Evolutionary conservation across 2,329 filamentous ascomycete species (phyloP).

Genomic region (Leptographium wingfieldii): DNA sequence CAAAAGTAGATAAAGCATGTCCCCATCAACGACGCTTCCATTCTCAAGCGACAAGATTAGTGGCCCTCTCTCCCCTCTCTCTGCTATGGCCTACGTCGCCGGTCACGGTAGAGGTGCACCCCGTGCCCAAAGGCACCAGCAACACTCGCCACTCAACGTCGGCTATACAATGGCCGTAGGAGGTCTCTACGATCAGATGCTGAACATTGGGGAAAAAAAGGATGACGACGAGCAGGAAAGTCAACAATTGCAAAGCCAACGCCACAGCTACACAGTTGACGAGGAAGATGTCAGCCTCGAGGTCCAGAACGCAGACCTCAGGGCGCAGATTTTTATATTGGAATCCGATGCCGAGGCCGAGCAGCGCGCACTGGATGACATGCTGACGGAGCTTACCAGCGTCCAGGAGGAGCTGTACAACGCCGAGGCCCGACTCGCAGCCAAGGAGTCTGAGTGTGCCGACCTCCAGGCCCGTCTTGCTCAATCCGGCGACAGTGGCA

Average conservation of each 20-base stretch:
- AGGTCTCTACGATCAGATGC: background rate
- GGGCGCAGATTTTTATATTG: background rate
- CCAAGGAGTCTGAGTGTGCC: conserved; percentile 1
- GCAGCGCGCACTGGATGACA: background rate
- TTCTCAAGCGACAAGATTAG: background rate
- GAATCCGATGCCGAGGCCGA: conserved; percentile 1
- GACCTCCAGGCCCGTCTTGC: background rate
- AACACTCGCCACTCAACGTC: background rate
- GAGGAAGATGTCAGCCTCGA: no score
- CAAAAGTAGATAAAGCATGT: no score
- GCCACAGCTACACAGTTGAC: background rate
- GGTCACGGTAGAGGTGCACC: background rate
- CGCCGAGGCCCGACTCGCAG: background rate
- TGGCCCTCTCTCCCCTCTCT: no score
- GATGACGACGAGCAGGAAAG: background rate
- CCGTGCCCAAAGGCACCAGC: background rate
- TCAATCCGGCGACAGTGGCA: no score
- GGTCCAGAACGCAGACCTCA: background rate
- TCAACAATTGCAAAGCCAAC: background rate
- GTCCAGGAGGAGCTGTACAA: background rate
- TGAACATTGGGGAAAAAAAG: background rate
- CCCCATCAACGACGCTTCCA: background rate
- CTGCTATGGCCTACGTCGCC: background rate
- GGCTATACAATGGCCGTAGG: background rate
- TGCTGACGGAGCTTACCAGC: background rate